Evolutionary conservation across 805 yeast species (phyloP).

Genomic region (Torulaspora gathmanii): DNA sequence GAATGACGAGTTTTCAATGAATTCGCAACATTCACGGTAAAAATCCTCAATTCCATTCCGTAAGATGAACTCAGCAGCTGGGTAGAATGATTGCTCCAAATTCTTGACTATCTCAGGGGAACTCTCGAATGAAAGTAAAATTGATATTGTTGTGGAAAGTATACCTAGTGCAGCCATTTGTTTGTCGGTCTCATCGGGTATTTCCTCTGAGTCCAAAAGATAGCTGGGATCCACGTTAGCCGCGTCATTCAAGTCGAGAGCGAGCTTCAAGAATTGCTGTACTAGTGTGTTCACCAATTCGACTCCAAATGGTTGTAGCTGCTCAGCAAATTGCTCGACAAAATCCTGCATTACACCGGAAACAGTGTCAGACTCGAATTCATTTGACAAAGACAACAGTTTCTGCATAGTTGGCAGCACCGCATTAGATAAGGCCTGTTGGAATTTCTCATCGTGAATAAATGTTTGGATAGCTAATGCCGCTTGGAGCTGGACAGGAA

Average conservation of each 20-base stretch:
- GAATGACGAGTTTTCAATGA: slow-evolving; percentile 66
- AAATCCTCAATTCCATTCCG: slow-evolving; percentile 65
- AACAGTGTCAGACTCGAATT: slow-evolving; percentile 80
- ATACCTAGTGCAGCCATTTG: slow-evolving; percentile 79
- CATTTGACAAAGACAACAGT: slow-evolving; percentile 66
- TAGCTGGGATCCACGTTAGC: slow-evolving; percentile 43
- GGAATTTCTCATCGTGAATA: slow-evolving; percentile 58
- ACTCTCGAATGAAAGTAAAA: slow-evolving; percentile 76
- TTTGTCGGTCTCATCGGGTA: slow-evolving; percentile 55
- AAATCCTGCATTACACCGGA: slow-evolving; percentile 93
- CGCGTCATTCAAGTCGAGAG: slow-evolving; percentile 65
- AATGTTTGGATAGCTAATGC: slow-evolving; percentile 82
- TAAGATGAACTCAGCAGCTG: slow-evolving; percentile 65
- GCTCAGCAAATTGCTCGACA: slow-evolving; percentile 82
- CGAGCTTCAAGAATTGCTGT: slow-evolving; percentile 67
- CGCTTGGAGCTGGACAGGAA: slow-evolving; percentile 80
- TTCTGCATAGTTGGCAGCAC: slow-evolving; percentile 81
- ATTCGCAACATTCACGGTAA: slow-evolving; percentile 69
- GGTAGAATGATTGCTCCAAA: slow-evolving; percentile 63
- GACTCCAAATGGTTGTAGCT: slow-evolving; percentile 87
- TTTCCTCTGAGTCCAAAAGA: slow-evolving; percentile 34
- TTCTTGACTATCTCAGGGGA: slow-evolving; percentile 59
- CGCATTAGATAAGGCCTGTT: slow-evolving; percentile 59
- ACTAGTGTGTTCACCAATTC: slow-evolving; percentile 59
- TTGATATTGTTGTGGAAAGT: slow-evolving; percentile 75